Evolutionary conservation across 176 grass and related monocot genomes (phyloP).

Genomic region (Otatea glauca): DNA sequence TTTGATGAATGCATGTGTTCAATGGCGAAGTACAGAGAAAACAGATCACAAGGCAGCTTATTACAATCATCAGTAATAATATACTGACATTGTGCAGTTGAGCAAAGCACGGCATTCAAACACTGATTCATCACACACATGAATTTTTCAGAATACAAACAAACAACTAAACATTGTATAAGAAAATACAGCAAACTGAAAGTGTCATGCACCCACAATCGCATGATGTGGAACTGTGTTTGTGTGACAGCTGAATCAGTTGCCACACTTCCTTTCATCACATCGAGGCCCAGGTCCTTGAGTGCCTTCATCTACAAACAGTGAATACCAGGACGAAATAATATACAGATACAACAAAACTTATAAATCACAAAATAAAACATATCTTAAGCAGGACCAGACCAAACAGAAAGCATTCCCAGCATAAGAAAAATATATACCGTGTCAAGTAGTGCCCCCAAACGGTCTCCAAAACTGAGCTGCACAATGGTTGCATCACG

Average conservation of each 20-base stretch:
- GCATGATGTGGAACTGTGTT: slow-evolving; percentile 90
- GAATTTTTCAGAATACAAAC: slow-evolving; percentile 29
- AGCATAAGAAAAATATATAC: slow-evolving; percentile 46
- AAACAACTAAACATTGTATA: slow-evolving; percentile 2
- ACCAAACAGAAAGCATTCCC: background rate
- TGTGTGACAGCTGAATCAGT: slow-evolving; percentile 75
- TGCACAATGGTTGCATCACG: slow-evolving; percentile 88
- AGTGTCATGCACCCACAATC: slow-evolving; percentile 66
- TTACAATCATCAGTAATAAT: background rate
- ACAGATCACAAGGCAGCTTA: slow-evolving; percentile 7
- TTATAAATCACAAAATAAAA: background rate
- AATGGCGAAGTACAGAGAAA: slow-evolving; percentile 11
- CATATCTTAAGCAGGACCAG: background rate
- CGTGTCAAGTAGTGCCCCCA: slow-evolving; percentile 90
- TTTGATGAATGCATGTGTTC: background rate
- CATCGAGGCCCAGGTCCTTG: slow-evolving; percentile 91
- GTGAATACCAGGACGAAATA: slow-evolving; percentile 49
- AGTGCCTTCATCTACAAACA: slow-evolving; percentile 90
- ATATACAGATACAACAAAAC: slow-evolving; percentile 33
- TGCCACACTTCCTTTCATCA: slow-evolving; percentile 83
- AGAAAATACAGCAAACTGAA: slow-evolving; percentile 45
- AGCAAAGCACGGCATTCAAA: background rate
- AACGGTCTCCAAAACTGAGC: slow-evolving; percentile 90
- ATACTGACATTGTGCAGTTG: background rate
- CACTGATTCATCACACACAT: background rate